Evolutionary conservation across 1,284 basidiomycete genomes (phyloP), one percentile per base, ranked within the genome.

Genomic region (Naganishia cerealis): DNA sequence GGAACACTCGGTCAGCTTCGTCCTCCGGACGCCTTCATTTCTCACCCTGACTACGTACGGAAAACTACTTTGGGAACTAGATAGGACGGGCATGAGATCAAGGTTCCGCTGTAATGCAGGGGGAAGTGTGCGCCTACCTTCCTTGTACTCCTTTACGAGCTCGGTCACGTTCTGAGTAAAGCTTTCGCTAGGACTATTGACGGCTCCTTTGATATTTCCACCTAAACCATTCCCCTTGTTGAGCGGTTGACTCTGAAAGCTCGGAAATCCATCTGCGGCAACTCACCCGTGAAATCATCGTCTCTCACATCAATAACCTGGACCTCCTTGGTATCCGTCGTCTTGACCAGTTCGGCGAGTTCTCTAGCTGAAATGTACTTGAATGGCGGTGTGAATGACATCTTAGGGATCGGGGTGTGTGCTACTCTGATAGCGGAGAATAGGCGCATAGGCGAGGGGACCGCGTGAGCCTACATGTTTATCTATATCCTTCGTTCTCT

Each of bases 291-390:
- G 66, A 80, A 81, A 71, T 81, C 80, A 54, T 72, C 73, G 57
- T 78, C 79, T 58, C 80, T 68, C 10, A 81, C 80, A 67, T 81
- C 80, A 15, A 81, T 73, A 2, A 81, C 77, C 16, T 76, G 78
- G 57, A 75, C 74, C 10, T 75, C 70, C 43, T 70, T 58, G 15
- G 72, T 71, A n/a, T 67, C 62, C 16, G 71, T 65, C 21, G 76
- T 74, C 70, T 78, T 80, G 73, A 81, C 76, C 48, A 79, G 65
- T 33, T 73, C 70, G 9, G 79, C 79, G 29, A 81, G 73, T 57
- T 80, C 74, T 33, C 75, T 71, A 2, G 79, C 77, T 24, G 68
- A 74, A 72, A 81, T 79, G 71, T 77, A 81, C 57, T 73, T 77
- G 72, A 72, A 80, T 13, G 74, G 67, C 8, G 75, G 74, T 2